Base-by-base conservation (phyloP, 805 yeast genomes). In the Ogataea siamensis region DNA sequence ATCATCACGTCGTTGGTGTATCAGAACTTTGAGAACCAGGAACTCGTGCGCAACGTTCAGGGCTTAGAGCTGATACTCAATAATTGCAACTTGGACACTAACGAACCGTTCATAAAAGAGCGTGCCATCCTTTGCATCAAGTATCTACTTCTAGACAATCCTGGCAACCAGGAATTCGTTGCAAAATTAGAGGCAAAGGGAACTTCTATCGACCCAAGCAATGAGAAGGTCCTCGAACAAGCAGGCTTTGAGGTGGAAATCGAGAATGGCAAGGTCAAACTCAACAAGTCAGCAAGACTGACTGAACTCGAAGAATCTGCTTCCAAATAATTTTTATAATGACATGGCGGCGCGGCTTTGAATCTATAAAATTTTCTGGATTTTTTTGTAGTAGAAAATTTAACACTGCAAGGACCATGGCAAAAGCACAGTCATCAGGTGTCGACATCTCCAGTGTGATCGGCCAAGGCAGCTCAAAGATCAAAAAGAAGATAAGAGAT, bases 61-160 rank as follows among this genome's bases (percentile, higher is more conserved):
- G 95, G 87, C 0, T 58, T 91, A 10, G 86, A 79, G 37, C 60
- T 86, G 13, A 70, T 89, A 0, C 64, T 91, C 16, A 83, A 89
- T 6, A 83, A 81, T 46, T 89, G 97, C 63, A 76, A 83, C 26
- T 79, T 93, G 35, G 98, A 91, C 58, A 81, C 80, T 30, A 78
- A 85, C 55, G 94, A 93, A 57, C 98, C 97, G 0, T 91, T 73
- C 50, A 81, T 85, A 40, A 83, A 87, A 47, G 99, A 91, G 54
- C 66, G 91, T 43, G 74, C 95, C 2, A 84, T 93, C 22, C 63
- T 91, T 5, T 87, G 96, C 53, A 57, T 93, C 19, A 76, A 81
- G 51, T 80, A 79, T 43, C 60, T 88, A 21, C 61, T 91, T 11
- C 73, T 75, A 16, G 68, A 73, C 7, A 93, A 93, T 51, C 53